Base-by-base conservation (phyloP, 805 yeast species). In the Yarrowia keelungensis region DNA sequence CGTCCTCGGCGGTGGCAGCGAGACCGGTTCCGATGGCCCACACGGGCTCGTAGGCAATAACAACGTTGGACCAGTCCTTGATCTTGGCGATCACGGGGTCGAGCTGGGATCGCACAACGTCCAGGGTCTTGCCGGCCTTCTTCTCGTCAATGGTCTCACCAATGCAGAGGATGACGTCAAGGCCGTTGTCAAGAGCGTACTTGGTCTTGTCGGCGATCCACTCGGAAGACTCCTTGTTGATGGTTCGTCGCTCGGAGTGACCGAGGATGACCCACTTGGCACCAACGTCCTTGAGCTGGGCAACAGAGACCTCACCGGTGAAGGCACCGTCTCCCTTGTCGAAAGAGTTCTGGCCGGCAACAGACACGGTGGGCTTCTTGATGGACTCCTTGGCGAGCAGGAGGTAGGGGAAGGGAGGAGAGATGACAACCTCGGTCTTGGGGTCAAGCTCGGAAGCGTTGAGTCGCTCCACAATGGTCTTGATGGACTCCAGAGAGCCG, bases 1-100 rank as follows among this genome's bases (percentile, higher is more conserved):
- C 99, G 79, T 95, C 99, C 74, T 90, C 91, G 75, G 99, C 92
- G 75, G 99, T 95, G 71, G 99, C 98, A 76, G 98, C 97, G 79
- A 95, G 87, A 79, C 99, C 99, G 75, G 98, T 93, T 81, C 99
- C 99, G 76, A 95, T 95, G 76, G 99, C 99, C 99, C 99, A 95
- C 75, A 95, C 97, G 76, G 99, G 99, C 85, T 95, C 99, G 84
- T 95, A 95, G 77, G 99, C 99, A 80, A 95, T 83, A 73, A 95
- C 98, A 74, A 95, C 85, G 81, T 90, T 85, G 72, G 89, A 76
- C 98, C 98, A 94, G 88, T 93, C 98, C 76, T 79, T 77, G 72
- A 92, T 88, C 71, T 89, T 84, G 79, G 87, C 89, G 77, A 90
- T 82, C 71, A 90, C 98, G 71, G 98, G 97, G 74, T 87, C 85